Percentiles rank a stretch among this genome's conserved stretches.
Evolutionary conservation across 2,329 filamentous ascomycete species (phyloP).

Genomic region (Colletotrichum sp.): DNA sequence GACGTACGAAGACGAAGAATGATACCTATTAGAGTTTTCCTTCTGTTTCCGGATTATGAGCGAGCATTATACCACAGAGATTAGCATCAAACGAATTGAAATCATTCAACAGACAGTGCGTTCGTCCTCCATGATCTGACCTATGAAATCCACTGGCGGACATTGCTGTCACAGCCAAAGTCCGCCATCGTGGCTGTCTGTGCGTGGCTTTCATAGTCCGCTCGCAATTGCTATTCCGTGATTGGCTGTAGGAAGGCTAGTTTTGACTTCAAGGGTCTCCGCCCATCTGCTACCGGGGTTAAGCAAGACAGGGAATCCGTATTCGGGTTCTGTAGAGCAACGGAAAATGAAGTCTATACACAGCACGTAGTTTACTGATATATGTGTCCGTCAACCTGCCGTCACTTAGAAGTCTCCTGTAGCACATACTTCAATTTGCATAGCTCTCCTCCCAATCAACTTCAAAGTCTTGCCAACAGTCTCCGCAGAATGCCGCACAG

Average conservation of each 20-base stretch:
- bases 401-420: not conserved
- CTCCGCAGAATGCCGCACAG: not conserved
- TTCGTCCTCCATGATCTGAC: not conserved
- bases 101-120: not conserved
- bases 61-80: not conserved
- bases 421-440: not conserved
- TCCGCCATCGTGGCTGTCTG: not conserved
- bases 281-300: not conserved
- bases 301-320: not conserved
- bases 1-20: not conserved
- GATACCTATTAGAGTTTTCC: not conserved
- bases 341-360: not conserved
- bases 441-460: not conserved
- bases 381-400: not conserved
- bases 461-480: not conserved
- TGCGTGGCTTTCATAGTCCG: not conserved
- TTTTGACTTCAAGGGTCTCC: not conserved
- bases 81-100: not conserved
- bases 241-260: not conserved
- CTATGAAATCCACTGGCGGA: rapidly evolving
- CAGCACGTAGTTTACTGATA: not conserved
- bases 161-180: not conserved
- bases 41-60: not conserved
- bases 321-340: not conserved
- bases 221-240: not conserved